Percentiles rank a stretch among this genome's conserved stretches.
These are phyloP conservation scores for Neltuma alba DNA, from an alignment of 306 rosid species.

Conservation along the genomic window DNA sequence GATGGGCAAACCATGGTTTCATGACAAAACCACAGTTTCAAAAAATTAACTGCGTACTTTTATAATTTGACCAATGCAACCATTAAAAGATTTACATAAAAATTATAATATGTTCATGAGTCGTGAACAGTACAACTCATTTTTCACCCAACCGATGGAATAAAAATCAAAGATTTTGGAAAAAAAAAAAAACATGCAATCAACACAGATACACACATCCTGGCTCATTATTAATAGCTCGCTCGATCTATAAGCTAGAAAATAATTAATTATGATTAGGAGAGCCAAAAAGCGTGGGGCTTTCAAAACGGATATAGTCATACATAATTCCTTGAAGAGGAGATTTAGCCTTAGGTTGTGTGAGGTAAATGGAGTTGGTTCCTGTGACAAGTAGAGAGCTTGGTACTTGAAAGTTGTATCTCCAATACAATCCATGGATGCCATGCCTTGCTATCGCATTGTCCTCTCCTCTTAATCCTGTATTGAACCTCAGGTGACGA, in stretches of 20 bases:
- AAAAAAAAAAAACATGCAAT: background rate
- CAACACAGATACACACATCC: background rate
- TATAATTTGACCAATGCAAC: background rate
- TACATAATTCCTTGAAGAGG: constrained; percentile 63
- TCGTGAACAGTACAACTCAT: background rate
- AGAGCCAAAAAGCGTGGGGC: constrained; percentile 36
- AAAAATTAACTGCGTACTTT: too few species aligned
- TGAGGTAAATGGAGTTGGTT: constrained; percentile 55
- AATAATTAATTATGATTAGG: background rate
- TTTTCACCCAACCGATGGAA: background rate
- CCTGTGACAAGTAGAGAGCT: constrained; percentile 38
- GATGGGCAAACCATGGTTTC: too few species aligned
- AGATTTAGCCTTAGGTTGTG: constrained; percentile 33
- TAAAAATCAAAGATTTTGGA: background rate
- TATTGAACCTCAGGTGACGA: constrained; percentile 24
- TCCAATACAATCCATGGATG: constrained; percentile 66
- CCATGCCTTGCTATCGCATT: constrained; percentile 78
- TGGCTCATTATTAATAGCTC: too few species aligned
- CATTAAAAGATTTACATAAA: background rate
- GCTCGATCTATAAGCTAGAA: background rate
- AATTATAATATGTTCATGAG: background rate
- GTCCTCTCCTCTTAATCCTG: constrained; percentile 57
- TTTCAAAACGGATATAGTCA: constrained; percentile 69
- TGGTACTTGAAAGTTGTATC: constrained; percentile 41
- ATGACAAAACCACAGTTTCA: too few species aligned